These are phyloP conservation scores for Chenopodium berlandieri DNA, from an alignment of 148 eudicot genomes.

Conservation along the genomic window DNA sequence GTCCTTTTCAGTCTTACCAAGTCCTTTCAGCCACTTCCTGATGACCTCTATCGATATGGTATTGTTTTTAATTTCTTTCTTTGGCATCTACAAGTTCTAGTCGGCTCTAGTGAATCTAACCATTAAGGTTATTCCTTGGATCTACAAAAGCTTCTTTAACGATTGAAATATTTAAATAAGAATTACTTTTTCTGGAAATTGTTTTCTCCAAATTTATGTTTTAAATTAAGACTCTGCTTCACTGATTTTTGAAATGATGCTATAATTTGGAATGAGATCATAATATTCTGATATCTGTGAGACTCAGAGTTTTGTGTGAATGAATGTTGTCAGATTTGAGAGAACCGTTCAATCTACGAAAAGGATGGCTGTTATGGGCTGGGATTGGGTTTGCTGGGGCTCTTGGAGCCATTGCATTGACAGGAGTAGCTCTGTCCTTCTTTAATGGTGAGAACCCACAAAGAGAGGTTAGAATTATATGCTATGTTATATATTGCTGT, in stretches of 20 bases:
- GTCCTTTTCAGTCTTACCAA: slow-evolving; percentile 75
- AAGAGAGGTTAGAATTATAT: slow-evolving; percentile 72
- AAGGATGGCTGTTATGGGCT: slow-evolving; percentile 98
- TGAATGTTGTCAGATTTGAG: slow-evolving; percentile 55
- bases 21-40: slow-evolving; percentile 70
- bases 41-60: slow-evolving; percentile 90
- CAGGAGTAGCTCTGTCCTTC: slow-evolving; percentile 69
- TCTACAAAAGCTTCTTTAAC: not conserved
- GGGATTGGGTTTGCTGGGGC: slow-evolving; percentile 82
- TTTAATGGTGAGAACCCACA: slow-evolving; percentile 67
- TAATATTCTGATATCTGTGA: slow-evolving; percentile 14
- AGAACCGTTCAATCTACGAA: slow-evolving; percentile 76
- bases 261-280: not conserved
- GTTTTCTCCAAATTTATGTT: not conserved
- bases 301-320: slow-evolving; percentile 15
- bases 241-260: not conserved
- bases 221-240: not conserved
- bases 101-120: not conserved
- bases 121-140: not conserved
- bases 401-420: slow-evolving; percentile 56
- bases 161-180: not conserved
- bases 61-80: slow-evolving; percentile 18
- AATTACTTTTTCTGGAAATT: not conserved
- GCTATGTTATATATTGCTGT: slow-evolving; percentile 7
- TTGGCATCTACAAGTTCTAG: slow-evolving; percentile 1